phyloP scores from a whole-genome alignment of 2,329 filamentous ascomycete species.

The Paracorniculantispora psalliotae region DNA sequence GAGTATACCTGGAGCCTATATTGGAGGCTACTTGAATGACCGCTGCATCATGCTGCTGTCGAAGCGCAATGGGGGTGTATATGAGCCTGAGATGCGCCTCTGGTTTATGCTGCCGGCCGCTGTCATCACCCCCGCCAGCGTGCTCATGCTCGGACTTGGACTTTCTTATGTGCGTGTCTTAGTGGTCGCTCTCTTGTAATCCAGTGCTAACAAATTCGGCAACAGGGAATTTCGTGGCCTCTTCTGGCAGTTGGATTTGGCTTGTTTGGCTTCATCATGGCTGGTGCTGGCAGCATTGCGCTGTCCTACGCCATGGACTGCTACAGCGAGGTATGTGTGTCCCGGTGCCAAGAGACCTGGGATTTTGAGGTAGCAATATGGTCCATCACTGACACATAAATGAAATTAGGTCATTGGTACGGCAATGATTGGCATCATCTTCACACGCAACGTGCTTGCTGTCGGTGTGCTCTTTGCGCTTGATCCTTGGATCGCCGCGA shows the following conservation, averaged over 20 bases:
- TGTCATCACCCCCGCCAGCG: not conserved
- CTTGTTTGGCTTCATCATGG: slow-evolving; percentile 4
- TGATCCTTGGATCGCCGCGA: slow-evolving; percentile 25
- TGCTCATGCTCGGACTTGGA: slow-evolving; percentile 5
- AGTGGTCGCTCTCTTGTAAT: not conserved
- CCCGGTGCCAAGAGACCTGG: not conserved
- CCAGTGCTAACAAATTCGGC: not conserved
- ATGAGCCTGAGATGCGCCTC: slow-evolving; percentile 41
- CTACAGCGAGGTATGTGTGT: slow-evolving; percentile 5
- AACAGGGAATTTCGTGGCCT: slow-evolving; percentile 5
- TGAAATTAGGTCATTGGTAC: slow-evolving; percentile 14
- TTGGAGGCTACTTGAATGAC: slow-evolving; percentile 32
- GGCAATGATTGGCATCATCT: slow-evolving; percentile 28
- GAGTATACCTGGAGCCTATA: slow-evolving; percentile 27
- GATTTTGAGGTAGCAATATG: not conserved
- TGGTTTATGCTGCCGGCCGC: slow-evolving; percentile 21
- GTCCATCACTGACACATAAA: not conserved
- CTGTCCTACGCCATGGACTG: slow-evolving; percentile 14
- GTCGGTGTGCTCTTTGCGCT: slow-evolving; percentile 26
- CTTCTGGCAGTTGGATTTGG: slow-evolving; percentile 6
- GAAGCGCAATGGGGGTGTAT: slow-evolving; percentile 32
- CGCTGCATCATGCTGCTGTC: slow-evolving; percentile 30
- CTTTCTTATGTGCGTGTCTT: slow-evolving; percentile 8
- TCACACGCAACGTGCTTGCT: slow-evolving; percentile 27
- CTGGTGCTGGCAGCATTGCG: not conserved